phyloP scores from a whole-genome alignment of 495 filamentous ascomycete genomes.

The Lepidopterella palustris region DNA sequence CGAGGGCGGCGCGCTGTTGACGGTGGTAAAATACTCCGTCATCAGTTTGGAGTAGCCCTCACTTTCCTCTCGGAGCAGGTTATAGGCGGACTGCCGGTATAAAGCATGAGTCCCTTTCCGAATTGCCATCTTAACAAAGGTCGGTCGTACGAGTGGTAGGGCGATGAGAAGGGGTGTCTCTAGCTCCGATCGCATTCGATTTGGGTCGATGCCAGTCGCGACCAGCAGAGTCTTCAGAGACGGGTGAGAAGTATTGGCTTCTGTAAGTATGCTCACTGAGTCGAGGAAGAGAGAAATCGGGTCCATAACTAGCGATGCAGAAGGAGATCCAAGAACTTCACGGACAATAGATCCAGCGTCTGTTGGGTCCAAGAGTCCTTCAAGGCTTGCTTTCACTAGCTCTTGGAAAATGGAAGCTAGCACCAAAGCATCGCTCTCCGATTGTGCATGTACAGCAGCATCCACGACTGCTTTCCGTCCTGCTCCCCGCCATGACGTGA shows the following conservation, averaged over 20 bases:
- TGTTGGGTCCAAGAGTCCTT: slow-evolving; percentile 55
- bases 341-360: slow-evolving; percentile 69
- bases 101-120: slow-evolving; percentile 85
- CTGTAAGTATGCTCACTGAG: slow-evolving; percentile 50
- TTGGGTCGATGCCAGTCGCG: slow-evolving; percentile 62
- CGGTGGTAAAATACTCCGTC: slow-evolving; percentile 78
- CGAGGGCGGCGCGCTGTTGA: slow-evolving; percentile 48
- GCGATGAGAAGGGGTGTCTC: slow-evolving; percentile 67
- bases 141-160: slow-evolving; percentile 72
- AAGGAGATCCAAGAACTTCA: slow-evolving; percentile 60
- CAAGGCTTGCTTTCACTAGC: slow-evolving; percentile 63
- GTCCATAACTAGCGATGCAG: slow-evolving; percentile 42
- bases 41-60: slow-evolving; percentile 89
- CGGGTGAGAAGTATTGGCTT: slow-evolving; percentile 49
- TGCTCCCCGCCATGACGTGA: slow-evolving; percentile 46
- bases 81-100: slow-evolving; percentile 95
- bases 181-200: slow-evolving; percentile 73
- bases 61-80: slow-evolving; percentile 88
- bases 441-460: slow-evolving; percentile 46
- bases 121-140: slow-evolving; percentile 74
- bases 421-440: slow-evolving; percentile 57
- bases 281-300: slow-evolving; percentile 58
- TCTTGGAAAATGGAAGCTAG: slow-evolving; percentile 78
- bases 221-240: slow-evolving; percentile 51
- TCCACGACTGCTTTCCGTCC: slow-evolving; percentile 46